A percentile compares a stretch with the other conserved stretches of the same genome.
Conservation (phyloP, 371 early-diverging fungal species). For the Mucor velutinosus region DNA sequence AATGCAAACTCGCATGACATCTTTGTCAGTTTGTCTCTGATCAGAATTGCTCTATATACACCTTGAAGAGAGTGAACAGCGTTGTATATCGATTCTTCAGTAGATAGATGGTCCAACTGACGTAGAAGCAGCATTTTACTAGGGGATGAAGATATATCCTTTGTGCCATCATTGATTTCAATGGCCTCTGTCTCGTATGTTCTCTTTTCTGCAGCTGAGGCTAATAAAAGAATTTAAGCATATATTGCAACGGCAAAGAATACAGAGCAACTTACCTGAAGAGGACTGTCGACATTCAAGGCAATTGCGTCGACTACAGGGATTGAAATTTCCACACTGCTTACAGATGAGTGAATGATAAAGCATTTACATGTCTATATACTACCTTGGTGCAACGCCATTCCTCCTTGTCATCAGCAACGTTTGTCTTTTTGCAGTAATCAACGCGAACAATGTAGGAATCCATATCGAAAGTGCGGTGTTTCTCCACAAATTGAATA, state of each 20-base stretch:
- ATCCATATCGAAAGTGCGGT: conserved; percentile 49
- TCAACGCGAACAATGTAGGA: conserved; percentile 56
- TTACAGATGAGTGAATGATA: background rate
- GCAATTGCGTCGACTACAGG: conserved; percentile 38
- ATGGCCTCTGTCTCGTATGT: conserved; percentile 38
- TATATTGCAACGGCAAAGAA: background rate
- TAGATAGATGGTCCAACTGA: conserved; percentile 55
- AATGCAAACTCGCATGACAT: conserved; percentile 64
- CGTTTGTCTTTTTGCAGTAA: conserved; percentile 48
- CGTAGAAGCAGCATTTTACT: conserved; percentile 48
- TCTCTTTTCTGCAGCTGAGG: conserved; percentile 29
- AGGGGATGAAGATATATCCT: conserved; percentile 46
- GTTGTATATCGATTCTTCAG: conserved; percentile 52
- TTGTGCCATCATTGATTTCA: conserved; percentile 55
- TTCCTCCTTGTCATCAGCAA: conserved; percentile 46
- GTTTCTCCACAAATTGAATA: conserved; percentile 58
- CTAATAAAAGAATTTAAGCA: conserved; percentile 6
- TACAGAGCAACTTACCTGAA: conserved; percentile 19
- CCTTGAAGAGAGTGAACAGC: conserved; percentile 32
- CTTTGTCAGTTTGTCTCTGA: conserved; percentile 56
- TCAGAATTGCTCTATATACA: conserved; percentile 39
- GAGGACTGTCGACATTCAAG: conserved; percentile 39
- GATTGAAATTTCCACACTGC: conserved; percentile 46
- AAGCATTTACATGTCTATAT: background rate
- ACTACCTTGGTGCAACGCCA: conserved; percentile 59